Evolutionary conservation across 2,329 filamentous ascomycete genomes (phyloP).

Genomic region (Pseudopithomyces chartarum): DNA sequence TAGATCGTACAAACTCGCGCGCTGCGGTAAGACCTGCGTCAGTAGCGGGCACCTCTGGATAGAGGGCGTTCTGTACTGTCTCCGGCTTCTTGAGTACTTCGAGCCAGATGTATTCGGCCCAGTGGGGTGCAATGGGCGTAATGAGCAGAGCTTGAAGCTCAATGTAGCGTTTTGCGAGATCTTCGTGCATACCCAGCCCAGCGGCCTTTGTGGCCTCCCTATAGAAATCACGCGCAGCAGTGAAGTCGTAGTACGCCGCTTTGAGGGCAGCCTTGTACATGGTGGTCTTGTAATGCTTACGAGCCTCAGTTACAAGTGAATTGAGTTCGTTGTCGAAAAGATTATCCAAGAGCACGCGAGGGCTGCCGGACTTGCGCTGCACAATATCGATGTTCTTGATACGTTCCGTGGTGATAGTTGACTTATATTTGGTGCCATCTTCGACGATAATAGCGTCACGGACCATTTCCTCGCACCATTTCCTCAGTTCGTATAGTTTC

Average conservation of each 20-base stretch:
- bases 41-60: constrained; percentile 70
- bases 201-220: constrained; percentile 79
- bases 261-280: constrained; percentile 49
- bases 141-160: constrained; percentile 85
- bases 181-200: constrained; percentile 84
- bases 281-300: constrained; percentile 70
- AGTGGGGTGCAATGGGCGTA: constrained; percentile 86
- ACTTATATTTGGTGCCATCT: constrained; percentile 48
- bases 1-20: constrained; percentile 78
- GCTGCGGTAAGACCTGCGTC: constrained; percentile 74
- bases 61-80: constrained; percentile 80
- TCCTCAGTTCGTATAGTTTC: constrained; percentile 78
- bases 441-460: constrained; percentile 61
- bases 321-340: constrained; percentile 96
- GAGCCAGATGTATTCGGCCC: constrained; percentile 91
- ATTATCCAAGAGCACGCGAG: constrained; percentile 79
- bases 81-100: constrained; percentile 79
- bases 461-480: constrained; percentile 89
- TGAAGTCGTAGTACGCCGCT: constrained; percentile 85
- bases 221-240: constrained; percentile 86
- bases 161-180: constrained; percentile 78
- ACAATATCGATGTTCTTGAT: constrained; percentile 60
- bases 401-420: constrained; percentile 48
- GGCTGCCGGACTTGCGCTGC: constrained; percentile 70
- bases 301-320: constrained; percentile 75